Percentiles rank a stretch among this genome's conserved stretches.
Evolutionary conservation across 345 rosid species (phyloP).

Genomic region (Syzygium grande): DNA sequence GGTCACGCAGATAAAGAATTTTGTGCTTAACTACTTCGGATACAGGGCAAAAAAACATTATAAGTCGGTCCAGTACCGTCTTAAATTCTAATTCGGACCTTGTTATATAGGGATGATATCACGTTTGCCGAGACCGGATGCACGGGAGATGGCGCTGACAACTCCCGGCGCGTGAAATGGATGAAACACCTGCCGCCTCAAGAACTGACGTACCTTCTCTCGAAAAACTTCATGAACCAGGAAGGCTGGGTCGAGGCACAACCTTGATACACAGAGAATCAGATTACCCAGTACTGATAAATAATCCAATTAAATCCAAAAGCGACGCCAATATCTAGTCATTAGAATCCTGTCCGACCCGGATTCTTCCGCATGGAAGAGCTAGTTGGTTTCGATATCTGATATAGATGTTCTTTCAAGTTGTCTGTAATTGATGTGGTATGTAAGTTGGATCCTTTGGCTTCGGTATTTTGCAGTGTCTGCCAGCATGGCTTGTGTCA

Average conservation of each 20-base stretch:
- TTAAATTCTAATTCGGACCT: neutral
- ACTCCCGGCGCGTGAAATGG: slow-evolving; percentile 13
- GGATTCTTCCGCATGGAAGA: too few species aligned
- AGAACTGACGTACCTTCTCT: neutral
- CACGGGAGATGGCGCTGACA: slow-evolving; percentile 15
- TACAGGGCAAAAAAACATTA: neutral
- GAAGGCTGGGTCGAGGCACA: slow-evolving; percentile 16
- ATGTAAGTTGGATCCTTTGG: neutral
- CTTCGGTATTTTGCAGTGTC: neutral
- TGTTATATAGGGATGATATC: neutral
- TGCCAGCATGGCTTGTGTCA: too few species aligned
- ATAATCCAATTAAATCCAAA: neutral
- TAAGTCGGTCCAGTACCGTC: neutral
- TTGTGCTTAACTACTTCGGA: neutral
- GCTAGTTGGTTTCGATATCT: neutral
- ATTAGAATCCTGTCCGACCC: too few species aligned
- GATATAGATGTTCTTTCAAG: neutral
- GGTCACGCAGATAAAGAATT: neutral
- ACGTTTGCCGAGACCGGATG: slow-evolving; percentile 4
- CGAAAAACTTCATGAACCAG: neutral
- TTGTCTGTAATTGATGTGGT: neutral
- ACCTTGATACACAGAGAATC: neutral
- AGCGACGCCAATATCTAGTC: neutral
- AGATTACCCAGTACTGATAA: neutral
- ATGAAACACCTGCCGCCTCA: neutral